phyloP scores from a whole-genome alignment of 163 green algal species.

The Coccomyxa subellipsoidea region DNA sequence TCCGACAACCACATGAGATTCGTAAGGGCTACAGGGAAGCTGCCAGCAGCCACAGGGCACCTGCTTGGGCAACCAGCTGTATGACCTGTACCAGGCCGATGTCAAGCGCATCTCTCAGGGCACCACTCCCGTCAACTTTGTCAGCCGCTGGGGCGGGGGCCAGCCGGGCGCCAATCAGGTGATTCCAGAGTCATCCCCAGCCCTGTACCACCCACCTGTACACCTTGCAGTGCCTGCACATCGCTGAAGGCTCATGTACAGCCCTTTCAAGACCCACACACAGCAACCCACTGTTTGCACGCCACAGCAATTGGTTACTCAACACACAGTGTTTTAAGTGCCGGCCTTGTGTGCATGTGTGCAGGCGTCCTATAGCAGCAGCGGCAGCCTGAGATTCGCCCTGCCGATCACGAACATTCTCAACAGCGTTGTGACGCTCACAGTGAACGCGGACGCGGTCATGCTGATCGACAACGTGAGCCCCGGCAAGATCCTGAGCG shows the following conservation, averaged over 20 bases:
- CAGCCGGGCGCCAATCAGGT: constrained; percentile 25
- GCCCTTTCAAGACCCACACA: neutral
- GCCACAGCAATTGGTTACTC: neutral
- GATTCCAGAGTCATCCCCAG: too few species aligned
- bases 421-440: constrained; percentile 49
- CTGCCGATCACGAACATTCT: constrained; percentile 36
- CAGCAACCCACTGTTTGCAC: neutral
- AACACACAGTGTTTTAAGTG: neutral
- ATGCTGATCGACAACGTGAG: constrained; percentile 35
- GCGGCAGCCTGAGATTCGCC: constrained; percentile 28
- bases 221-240: too few species aligned
- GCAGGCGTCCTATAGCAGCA: neutral
- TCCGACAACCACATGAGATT: neutral
- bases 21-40: constrained; percentile 22
- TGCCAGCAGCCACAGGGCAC: constrained; percentile 35
- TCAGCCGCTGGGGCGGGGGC: constrained; percentile 55
- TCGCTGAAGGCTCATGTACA: too few species aligned
- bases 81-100: constrained; percentile 60
- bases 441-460: constrained; percentile 44
- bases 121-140: constrained; percentile 59
- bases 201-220: too few species aligned
- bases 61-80: constrained; percentile 77
- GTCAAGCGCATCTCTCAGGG: constrained; percentile 33
- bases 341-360: neutral
- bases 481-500: constrained; percentile 34